Evolutionary conservation across 805 yeast species (phyloP), one percentile per base, ranked within the genome.

Genomic region (Ascoidea asiatica): DNA sequence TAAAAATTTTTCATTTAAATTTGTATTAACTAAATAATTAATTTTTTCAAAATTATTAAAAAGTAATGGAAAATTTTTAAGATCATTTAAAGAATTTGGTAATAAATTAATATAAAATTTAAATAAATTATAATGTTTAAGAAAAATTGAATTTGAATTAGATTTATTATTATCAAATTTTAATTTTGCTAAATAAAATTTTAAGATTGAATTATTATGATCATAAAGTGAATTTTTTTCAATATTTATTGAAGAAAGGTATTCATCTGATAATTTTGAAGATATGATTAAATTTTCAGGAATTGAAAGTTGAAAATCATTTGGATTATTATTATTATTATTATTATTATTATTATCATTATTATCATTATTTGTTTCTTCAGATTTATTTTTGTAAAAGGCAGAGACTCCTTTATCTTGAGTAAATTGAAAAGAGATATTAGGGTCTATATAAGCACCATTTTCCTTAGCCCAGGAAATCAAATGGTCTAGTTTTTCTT

Each of bases 21-120:
- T 89, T 0, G 95, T 81, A 0, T 89, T 89, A 39, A 68, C 64
- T 8, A 88, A 57, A 33, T 69, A 55, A 4, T 61, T 57, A 44
- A 73, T 65, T 39, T 81, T 84, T 2, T 61, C 62, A 0, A 29
- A 29, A 29, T 66, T 55, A 29, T 62, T 63, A 87, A 89, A 88
- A 50, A 74, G 75, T 44, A 73, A 72, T 1, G 96, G 95, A 8
- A 79, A 29, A 29, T 8, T 66, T n/a, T 69, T 68, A 19, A 75
- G 66, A 5, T 64, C 61, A 1, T 54, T 56, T 8, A 70, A 62
- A 4, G 59, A 52, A 2, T 68, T 35, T 2, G 86, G 82, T 18
- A 79, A 57, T 13, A 64, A 55, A 38, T 69, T 61, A 37, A 79
- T 55, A 50, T 78, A 79, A 2, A 61, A 59, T 23, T 46, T 43